Conservation (phyloP, 2,329 filamentous ascomycete species). For the Apiospora kogelbergensis region DNA sequence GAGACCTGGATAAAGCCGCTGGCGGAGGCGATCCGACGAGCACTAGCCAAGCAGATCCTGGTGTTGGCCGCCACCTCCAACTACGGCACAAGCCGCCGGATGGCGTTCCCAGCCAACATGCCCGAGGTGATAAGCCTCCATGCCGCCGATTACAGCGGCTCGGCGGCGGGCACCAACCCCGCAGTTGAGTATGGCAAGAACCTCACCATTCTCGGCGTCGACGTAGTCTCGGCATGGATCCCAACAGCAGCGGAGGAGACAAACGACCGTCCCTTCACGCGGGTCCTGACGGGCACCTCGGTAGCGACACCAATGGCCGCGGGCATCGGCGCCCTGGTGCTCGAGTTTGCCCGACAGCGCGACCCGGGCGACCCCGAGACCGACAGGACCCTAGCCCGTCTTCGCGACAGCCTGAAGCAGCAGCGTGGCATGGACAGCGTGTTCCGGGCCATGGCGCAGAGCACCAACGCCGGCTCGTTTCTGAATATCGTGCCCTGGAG, state of each 20-base stretch:
- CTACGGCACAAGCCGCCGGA: neutral
- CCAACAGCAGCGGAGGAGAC: neutral
- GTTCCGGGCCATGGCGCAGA: conserved; percentile 12
- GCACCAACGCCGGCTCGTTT: neutral
- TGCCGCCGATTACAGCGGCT: neutral
- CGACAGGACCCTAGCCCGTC: neutral
- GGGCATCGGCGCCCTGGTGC: conserved; percentile 22
- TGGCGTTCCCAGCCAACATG: neutral
- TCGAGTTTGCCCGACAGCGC: conserved; percentile 17
- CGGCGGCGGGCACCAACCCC: conserved; percentile 18
- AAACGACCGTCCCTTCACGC: neutral
- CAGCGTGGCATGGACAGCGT: conserved; percentile 13
- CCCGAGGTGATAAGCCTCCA: neutral
- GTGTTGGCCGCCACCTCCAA: neutral
- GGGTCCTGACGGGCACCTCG: conserved; percentile 23
- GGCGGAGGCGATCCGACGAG: neutral
- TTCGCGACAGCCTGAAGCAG: conserved; percentile 13
- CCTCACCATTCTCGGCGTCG: conserved; percentile 24
- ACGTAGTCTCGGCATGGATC: conserved; percentile 22
- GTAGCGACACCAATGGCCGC: conserved; percentile 25
- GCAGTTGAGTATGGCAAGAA: conserved; percentile 16
- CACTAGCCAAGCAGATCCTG: neutral
- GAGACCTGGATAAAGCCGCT: neutral
- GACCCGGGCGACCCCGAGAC: conserved; percentile 12
- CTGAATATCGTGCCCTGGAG: neutral